Conservation (phyloP, 2,329 filamentous ascomycete genomes). For the Cladorrhinum sp. region DNA sequence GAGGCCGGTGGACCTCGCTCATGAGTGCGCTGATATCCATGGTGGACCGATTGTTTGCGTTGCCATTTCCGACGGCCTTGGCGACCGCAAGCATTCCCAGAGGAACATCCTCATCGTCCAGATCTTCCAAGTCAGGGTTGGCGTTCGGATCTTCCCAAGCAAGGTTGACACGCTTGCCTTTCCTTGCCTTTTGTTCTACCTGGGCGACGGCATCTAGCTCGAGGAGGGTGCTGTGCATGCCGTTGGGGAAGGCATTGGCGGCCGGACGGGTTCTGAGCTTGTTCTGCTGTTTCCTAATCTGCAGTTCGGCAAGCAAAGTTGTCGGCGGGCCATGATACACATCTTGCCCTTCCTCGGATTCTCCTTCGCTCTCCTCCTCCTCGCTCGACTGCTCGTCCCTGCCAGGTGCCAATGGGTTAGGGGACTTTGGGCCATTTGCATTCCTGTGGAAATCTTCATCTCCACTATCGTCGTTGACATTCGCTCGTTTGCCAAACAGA, state of each 20-base stretch:
- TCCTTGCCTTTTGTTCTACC: conserved; percentile 71
- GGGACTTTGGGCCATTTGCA: background rate
- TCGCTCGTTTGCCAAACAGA: conserved; percentile 16
- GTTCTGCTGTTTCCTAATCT: conserved; percentile 85
- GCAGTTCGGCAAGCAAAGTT: conserved; percentile 87
- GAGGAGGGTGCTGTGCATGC: conserved; percentile 86
- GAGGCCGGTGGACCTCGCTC: conserved; percentile 59
- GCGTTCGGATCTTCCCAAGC: conserved; percentile 78
- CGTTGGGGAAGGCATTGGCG: conserved; percentile 61
- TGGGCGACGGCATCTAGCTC: conserved; percentile 89
- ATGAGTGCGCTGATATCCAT: conserved; percentile 44
- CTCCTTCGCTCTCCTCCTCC: conserved; percentile 42
- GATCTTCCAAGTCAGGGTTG: conserved; percentile 45
- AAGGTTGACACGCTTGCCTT: conserved; percentile 73
- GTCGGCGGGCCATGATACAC: conserved; percentile 72
- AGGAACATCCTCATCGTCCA: conserved; percentile 86
- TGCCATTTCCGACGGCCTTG: conserved; percentile 47
- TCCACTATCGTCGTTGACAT: conserved; percentile 31
- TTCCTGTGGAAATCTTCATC: conserved; percentile 20
- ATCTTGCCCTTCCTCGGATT: conserved; percentile 45
- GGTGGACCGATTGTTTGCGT: conserved; percentile 24
- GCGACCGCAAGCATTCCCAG: conserved; percentile 74
- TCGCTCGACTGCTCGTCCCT: conserved; percentile 33
- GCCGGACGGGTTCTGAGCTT: conserved; percentile 73
- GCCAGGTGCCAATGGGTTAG: conserved; percentile 25